Conservation (phyloP, 2,329 filamentous ascomycete species). For the Escovopsis sp. region DNA sequence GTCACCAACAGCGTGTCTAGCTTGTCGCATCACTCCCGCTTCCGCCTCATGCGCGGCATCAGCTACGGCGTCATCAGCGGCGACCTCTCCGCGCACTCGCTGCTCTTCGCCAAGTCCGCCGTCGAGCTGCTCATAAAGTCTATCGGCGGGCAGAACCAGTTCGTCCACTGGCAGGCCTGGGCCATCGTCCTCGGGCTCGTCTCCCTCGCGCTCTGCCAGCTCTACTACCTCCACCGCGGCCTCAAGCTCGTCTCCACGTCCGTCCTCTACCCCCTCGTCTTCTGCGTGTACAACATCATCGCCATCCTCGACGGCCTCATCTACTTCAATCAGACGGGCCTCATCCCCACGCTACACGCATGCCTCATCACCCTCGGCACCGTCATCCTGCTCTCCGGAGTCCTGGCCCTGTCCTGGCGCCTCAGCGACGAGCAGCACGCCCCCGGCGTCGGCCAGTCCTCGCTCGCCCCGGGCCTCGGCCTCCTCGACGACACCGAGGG, state of each 20-base stretch:
- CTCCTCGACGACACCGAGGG: slow-evolving; percentile 56
- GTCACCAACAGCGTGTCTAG: slow-evolving; percentile 36
- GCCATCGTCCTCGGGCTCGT: slow-evolving; percentile 72
- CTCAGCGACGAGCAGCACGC: slow-evolving; percentile 62
- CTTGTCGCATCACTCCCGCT: slow-evolving; percentile 45
- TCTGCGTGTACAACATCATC: slow-evolving; percentile 98
- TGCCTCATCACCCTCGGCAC: slow-evolving; percentile 78
- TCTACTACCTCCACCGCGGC: slow-evolving; percentile 90
- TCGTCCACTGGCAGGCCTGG: slow-evolving; percentile 92
- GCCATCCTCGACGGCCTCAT: slow-evolving; percentile 94
- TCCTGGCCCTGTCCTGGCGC: slow-evolving; percentile 86
- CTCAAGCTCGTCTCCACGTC: slow-evolving; percentile 91
- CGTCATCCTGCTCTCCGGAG: slow-evolving; percentile 68
- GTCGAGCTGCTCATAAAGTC: slow-evolving; percentile 87
- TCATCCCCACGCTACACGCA: slow-evolving; percentile 61
- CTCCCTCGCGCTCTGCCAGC: slow-evolving; percentile 68
- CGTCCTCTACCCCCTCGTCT: slow-evolving; percentile 90
- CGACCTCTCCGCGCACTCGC: slow-evolving; percentile 81
- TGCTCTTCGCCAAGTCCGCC: slow-evolving; percentile 89
- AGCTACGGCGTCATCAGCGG: slow-evolving; percentile 83
- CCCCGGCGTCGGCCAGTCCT: slow-evolving; percentile 47
- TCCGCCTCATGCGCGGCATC: slow-evolving; percentile 68
- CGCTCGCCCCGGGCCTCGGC: slow-evolving; percentile 68
- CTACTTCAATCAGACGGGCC: slow-evolving; percentile 81
- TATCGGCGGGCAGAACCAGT: slow-evolving; percentile 78